Evolutionary conservation across 768 basidiomycete genomes (phyloP).

Genomic region (Fomitopsis serialis): DNA sequence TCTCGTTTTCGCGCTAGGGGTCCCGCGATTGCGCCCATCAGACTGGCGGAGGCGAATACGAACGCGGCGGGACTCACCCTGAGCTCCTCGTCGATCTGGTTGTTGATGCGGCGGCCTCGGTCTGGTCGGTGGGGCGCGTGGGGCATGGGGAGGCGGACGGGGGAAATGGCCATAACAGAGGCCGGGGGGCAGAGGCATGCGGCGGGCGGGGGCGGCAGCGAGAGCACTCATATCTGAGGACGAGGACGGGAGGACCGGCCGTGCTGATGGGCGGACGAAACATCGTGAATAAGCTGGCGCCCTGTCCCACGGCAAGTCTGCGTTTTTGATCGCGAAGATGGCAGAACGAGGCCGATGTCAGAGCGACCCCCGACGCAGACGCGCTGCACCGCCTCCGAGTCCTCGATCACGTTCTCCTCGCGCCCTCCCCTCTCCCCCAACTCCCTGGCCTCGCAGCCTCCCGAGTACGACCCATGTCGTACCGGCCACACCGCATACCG

Average conservation of each 20-base stretch:
- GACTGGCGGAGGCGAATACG: background rate
- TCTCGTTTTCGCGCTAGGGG: slow-evolving; percentile 21
- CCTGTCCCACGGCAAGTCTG: slow-evolving; percentile 1
- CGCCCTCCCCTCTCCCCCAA: background rate
- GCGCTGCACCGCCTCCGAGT: background rate
- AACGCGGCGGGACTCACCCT: slow-evolving; percentile 5
- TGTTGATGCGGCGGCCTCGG: slow-evolving; percentile 17
- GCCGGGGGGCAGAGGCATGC: background rate
- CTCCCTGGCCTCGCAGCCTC: background rate
- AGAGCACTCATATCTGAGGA: background rate
- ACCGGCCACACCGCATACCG: no score
- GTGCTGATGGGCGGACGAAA: background rate
- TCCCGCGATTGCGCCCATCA: background rate
- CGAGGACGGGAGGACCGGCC: background rate
- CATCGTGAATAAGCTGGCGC: slow-evolving; percentile 7
- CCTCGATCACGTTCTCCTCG: background rate
- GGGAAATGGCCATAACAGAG: slow-evolving; percentile 1
- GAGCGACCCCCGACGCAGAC: background rate
- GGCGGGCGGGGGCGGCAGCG: background rate
- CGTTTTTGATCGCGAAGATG: slow-evolving; percentile 3
- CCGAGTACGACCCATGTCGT: no score
- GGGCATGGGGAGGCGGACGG: slow-evolving; percentile 1
- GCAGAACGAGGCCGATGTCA: background rate
- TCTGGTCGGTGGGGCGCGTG: slow-evolving; percentile 13
- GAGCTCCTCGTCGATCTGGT: slow-evolving; percentile 19